These are phyloP conservation scores for Candida labiduridarum DNA, from an alignment of 1,139 yeast species.

Conservation along the genomic window DNA sequence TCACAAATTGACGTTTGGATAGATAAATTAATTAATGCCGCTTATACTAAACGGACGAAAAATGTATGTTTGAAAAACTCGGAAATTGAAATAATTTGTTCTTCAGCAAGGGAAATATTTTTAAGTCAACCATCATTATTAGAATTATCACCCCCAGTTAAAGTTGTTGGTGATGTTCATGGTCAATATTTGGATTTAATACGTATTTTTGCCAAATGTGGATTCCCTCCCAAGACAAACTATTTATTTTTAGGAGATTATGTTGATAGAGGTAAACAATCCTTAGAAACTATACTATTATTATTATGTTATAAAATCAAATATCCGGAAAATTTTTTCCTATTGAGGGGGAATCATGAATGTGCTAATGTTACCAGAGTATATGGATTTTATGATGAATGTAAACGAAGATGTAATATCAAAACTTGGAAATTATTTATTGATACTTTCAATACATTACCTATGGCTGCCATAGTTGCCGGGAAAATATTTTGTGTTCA, in stretches of 20 bases:
- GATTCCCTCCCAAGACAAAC: conserved; percentile 79
- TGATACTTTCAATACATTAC: conserved; percentile 92
- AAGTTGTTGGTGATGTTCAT: conserved; percentile 85
- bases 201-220: conserved; percentile 74
- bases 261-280: conserved; percentile 84
- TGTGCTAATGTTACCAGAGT: conserved; percentile 82
- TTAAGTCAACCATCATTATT: conserved; percentile 76
- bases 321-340: conserved; percentile 81
- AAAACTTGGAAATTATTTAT: conserved; percentile 93
- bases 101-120: conserved; percentile 74
- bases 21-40: conserved; percentile 89
- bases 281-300: conserved; percentile 74
- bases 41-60: conserved; percentile 88
- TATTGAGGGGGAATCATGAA: conserved; percentile 85
- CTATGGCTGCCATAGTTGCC: conserved; percentile 94
- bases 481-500: conserved; percentile 97
- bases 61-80: conserved; percentile 83
- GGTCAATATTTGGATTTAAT: conserved; percentile 81
- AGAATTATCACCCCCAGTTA: conserved; percentile 80
- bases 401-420: conserved; percentile 83
- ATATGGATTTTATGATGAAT: conserved; percentile 87
- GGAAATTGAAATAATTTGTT: conserved; percentile 85
- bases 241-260: conserved; percentile 83
- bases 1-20: conserved; percentile 86
- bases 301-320: conserved; percentile 75